Evolutionary conservation across 2,329 filamentous ascomycete genomes (phyloP), one percentile per base, ranked within the genome.

Genomic region (Botrytis elliptica): DNA sequence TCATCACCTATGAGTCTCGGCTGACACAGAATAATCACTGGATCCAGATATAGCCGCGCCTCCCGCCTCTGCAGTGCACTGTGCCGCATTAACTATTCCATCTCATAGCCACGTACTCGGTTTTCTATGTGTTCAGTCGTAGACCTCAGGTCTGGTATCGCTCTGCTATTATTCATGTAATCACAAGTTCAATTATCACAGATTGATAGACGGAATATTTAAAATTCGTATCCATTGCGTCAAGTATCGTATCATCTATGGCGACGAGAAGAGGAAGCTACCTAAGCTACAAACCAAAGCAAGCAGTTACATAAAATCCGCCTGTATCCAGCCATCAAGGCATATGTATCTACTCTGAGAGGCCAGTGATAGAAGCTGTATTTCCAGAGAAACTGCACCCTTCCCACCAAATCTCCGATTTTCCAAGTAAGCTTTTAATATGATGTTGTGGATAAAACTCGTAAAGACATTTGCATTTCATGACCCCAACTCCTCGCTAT

Each of bases 401-500:
- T 57, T 52, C 22, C 10, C 66, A 20, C 18, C 38, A 3, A 69
- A 9, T 16, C 3, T 38, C 18, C 29, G 9, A 20, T 33, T 33
- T 57, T 22, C 40, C 10, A n/a, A 42, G 52, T 18, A 25, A 44
- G 9, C 5, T n/a, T 42, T 6, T 16, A 57, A 5, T 33, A 42
- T 18, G 8, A 44, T 10, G 7, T 44, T 55, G 36, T 25, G 10
- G 40, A 68, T 25, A 33, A 16, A 33, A 57, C 36, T 57, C 36
- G n/a, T 57, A 68, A n/a, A 38, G 29, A 25, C 25, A 42, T 25
- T 18, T 44, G 2, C 9, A 59, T 69, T 69, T 25, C 49, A 44
- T 57, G 40, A 57, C 49, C 66, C 36, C n/a, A 69, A 69, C 66
- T 57, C 66, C 66, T 69, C 66, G 66, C 66, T 69, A 20, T 33